A percentile compares a stretch with the other conserved stretches of the same genome.
Conservation (phyloP, 306 rosid genomes). For the Astragalus membranaceus region DNA sequence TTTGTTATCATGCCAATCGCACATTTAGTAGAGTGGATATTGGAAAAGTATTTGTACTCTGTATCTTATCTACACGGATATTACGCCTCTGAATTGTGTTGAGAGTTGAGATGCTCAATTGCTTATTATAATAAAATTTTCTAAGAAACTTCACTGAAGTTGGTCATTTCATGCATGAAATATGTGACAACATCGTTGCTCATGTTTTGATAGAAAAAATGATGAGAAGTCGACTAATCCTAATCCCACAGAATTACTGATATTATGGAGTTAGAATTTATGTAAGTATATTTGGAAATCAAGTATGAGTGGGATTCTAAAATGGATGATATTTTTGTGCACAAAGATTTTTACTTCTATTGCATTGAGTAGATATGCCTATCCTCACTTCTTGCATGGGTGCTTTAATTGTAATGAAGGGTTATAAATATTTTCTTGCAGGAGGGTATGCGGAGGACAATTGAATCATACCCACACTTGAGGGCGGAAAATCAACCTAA, state of each 20-base stretch:
- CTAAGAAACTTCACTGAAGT: background rate
- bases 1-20: constrained; percentile 80
- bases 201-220: constrained; percentile 11
- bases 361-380: background rate
- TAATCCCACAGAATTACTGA: constrained; percentile 1
- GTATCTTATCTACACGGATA: background rate
- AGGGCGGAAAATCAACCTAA: constrained; percentile 53
- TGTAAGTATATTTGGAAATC: constrained; percentile 8
- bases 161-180: background rate
- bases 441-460: constrained; percentile 88
- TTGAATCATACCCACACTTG: constrained; percentile 75
- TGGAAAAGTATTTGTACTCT: background rate
- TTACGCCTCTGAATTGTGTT: background rate
- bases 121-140: background rate
- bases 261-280: background rate
- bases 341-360: constrained; percentile 6
- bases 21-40: constrained; percentile 64
- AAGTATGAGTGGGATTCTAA: constrained; percentile 9
- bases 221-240: background rate
- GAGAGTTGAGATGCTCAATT: constrained; percentile 4
- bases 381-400: background rate
- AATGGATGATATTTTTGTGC: constrained; percentile 3
- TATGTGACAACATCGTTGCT: background rate
- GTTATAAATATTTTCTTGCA: constrained; percentile 32
- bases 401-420: background rate